A percentile compares a stretch with the other conserved stretches of the same genome.
phyloP scores from a whole-genome alignment of 768 basidiomycete genomes.

The Dictyophora rubrovolvata region DNA sequence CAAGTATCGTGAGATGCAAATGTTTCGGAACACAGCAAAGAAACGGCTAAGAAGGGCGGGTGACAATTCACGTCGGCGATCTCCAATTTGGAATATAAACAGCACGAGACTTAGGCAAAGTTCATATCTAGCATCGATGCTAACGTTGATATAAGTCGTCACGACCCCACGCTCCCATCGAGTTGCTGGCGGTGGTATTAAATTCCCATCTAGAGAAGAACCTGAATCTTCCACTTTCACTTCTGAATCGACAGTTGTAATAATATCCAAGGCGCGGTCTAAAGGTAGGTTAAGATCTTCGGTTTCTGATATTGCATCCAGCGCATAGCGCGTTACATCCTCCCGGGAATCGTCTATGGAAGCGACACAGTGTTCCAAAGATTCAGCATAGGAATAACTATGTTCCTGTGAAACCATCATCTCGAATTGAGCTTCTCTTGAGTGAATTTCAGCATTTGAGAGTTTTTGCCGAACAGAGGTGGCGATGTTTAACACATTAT shows the following conservation, averaged over 20 bases:
- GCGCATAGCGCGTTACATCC: constrained; percentile 18
- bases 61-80: constrained; percentile 54
- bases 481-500: constrained; percentile 46
- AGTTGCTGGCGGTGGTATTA: constrained; percentile 30
- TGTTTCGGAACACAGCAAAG: constrained; percentile 70
- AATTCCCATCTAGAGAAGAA: constrained; percentile 49
- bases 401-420: constrained; percentile 69
- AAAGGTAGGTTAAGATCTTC: constrained; percentile 51
- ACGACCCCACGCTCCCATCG: constrained; percentile 52
- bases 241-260: constrained; percentile 58
- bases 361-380: constrained; percentile 6
- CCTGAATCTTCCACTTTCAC: constrained; percentile 59
- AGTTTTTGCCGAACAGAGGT: constrained; percentile 55
- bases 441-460: constrained; percentile 45
- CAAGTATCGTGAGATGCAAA: constrained; percentile 59
- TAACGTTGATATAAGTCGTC: constrained; percentile 49
- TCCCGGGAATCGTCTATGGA: not conserved
- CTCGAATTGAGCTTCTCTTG: constrained; percentile 46
- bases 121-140: constrained; percentile 67
- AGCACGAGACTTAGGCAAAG: constrained; percentile 55
- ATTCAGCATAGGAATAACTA: constrained; percentile 67
- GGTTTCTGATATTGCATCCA: not conserved
- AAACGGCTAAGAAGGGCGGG: constrained; percentile 58
- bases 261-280: constrained; percentile 51
- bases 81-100: constrained; percentile 61